Conservation (phyloP, 805 yeast species). For the Candida mattraensis region DNA sequence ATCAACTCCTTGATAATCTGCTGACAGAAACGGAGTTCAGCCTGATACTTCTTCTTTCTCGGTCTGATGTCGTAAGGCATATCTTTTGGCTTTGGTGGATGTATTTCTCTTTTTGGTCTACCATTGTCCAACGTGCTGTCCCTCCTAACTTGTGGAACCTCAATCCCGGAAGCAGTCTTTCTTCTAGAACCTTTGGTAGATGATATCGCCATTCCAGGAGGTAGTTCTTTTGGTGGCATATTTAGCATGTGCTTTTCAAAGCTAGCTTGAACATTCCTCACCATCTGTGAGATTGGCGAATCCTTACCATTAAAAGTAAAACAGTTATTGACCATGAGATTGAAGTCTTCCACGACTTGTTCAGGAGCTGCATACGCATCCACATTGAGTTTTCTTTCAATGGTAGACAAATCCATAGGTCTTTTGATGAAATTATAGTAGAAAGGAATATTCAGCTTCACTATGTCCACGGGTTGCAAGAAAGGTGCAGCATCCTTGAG, state of each 20-base stretch:
- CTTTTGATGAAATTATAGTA: constrained; percentile 78
- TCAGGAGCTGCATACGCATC: constrained; percentile 73
- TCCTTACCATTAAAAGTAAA: constrained; percentile 80
- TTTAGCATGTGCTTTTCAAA: constrained; percentile 91
- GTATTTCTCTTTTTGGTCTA: constrained; percentile 92
- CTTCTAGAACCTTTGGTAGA: constrained; percentile 32
- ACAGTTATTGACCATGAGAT: constrained; percentile 83
- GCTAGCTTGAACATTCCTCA: constrained; percentile 81
- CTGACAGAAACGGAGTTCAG: constrained; percentile 84
- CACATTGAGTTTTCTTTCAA: constrained; percentile 72
- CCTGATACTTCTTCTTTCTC: constrained; percentile 84
- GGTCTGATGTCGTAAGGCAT: constrained; percentile 90
- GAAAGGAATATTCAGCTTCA: constrained; percentile 84
- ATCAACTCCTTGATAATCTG: constrained; percentile 78
- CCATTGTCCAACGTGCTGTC: constrained; percentile 67
- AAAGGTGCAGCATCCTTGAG: constrained; percentile 93
- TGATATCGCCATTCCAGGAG: constrained; percentile 26
- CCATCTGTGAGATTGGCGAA: constrained; percentile 88
- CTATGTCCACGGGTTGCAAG: constrained; percentile 83
- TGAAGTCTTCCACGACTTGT: constrained; percentile 73
- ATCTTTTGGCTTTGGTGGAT: constrained; percentile 94
- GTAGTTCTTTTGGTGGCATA: constrained; percentile 69
- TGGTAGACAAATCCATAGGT: constrained; percentile 94
- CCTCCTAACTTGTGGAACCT: constrained; percentile 66
- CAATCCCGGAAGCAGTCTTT: constrained; percentile 40